phyloP scores from a whole-genome alignment of 2,329 filamentous ascomycete genomes.

The Blumeria hordei region DNA sequence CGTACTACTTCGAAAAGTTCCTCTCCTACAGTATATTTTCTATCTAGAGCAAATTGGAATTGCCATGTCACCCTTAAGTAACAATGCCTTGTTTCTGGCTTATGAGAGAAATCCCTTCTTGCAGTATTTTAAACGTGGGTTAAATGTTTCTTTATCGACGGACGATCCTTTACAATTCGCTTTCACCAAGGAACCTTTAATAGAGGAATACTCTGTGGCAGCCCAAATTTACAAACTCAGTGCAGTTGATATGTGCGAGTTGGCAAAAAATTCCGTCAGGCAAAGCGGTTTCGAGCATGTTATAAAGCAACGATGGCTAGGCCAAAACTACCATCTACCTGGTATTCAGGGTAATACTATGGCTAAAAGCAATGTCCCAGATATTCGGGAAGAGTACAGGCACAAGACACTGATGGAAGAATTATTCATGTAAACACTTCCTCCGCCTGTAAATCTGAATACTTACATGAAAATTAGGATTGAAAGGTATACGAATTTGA shows the following conservation, averaged over 20 bases:
- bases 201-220: slow-evolving; percentile 93
- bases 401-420: slow-evolving; percentile 72
- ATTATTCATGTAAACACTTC: slow-evolving; percentile 34
- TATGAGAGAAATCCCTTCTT: slow-evolving; percentile 95
- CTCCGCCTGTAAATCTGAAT: slow-evolving; percentile 14
- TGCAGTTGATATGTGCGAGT: slow-evolving; percentile 93
- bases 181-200: slow-evolving; percentile 92
- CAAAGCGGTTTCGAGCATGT: slow-evolving; percentile 83
- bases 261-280: slow-evolving; percentile 85
- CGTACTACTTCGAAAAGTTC: slow-evolving; percentile 76
- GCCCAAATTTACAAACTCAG: slow-evolving; percentile 97
- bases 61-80: slow-evolving; percentile 96
- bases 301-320: slow-evolving; percentile 82
- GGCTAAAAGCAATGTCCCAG: slow-evolving; percentile 88
- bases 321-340: slow-evolving; percentile 48
- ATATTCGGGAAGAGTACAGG: slow-evolving; percentile 73
- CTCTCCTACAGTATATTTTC: slow-evolving; percentile 85
- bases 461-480: slow-evolving; percentile 8
- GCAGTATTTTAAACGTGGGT: slow-evolving; percentile 78
- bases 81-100: slow-evolving; percentile 87
- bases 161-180: slow-evolving; percentile 95
- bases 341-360: slow-evolving; percentile 75
- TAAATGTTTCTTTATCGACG: slow-evolving; percentile 90
- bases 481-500: slow-evolving; percentile 13
- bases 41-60: slow-evolving; percentile 97